Base-by-base conservation (phyloP, 2,329 filamentous ascomycete species). In the Mariannaea sp. region DNA sequence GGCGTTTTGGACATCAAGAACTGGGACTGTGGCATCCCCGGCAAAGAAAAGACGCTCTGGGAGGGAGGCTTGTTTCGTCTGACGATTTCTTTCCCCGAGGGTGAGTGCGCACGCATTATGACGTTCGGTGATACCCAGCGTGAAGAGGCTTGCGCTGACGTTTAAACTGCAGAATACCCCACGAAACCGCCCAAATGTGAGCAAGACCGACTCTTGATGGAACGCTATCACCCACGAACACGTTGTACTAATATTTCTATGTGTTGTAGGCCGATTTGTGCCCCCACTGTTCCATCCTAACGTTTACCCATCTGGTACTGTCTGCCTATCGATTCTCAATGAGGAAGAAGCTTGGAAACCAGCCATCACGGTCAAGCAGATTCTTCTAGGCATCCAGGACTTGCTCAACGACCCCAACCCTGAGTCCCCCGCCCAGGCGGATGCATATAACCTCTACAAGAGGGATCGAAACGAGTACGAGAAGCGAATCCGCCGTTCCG, bases 341-440 rank as follows among this genome's bases (percentile, higher is more conserved):
- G 95, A 99, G 73, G 94, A 99, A 67, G 94, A 99, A 72, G 92
- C 90, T 6, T 99, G 95, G 94, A 95, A 96, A 73, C 95, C 94
- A 1, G 93, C 94, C 6, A 99, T 99, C 68, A 99, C 94, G 0
- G 91, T 99, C 72, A 97, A 97, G 76, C 92, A 97, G 75, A 97
- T 99, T 59, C 83, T 97, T 5, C 82, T 97, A 1, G 94, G 94
- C 42, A 96, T 99, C 53, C 94, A 99, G 73, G 93, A 96, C 66
- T 83, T 99, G 2, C 85, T 99, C 33, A 88, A 99, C 71, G 93
- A 97, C 67, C 94, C 95, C 13, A 99, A 99, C 70, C 94, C 93
- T 3, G 94, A 99, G 44, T 96, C 92, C 1, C 94, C 94, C 0
- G 94, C 94, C 0, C 94, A 99, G 73, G 93, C 94, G 3, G 94